Evolutionary conservation across 1,284 basidiomycete species (phyloP), one percentile per base, ranked within the genome.

Genomic region (Takashimella tepidaria): DNA sequence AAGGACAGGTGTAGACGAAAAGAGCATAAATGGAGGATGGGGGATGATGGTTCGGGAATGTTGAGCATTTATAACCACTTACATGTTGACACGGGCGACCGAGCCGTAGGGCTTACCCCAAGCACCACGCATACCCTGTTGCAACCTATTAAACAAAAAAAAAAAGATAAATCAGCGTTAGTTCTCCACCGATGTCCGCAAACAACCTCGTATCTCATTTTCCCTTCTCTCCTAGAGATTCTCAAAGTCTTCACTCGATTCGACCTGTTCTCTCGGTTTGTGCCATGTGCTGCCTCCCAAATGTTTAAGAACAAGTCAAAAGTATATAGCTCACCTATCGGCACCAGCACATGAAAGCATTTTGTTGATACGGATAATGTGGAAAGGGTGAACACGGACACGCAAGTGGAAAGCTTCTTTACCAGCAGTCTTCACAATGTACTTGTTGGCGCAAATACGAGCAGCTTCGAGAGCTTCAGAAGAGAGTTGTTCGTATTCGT

Each of bases 341-440:
- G 95, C 93, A 75, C 95, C 95, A 68, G 95, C 95, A 78, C 95
- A 97, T 59, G 88, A 91, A 83, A 98, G 90, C 90, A 97, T 98
- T 87, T 98, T 98, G 89, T 98, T 97, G 87, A 97, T 98, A 67
- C 95, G 89, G 79, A 98, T 80, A 67, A 98, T 91, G 78, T 98
- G 95, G 91, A 89, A 97, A 58, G 95, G 95, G 81, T 98, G 95
- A 55, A 92, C 92, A 63, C 93, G 89, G 67, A 98, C 92, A 70
- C 95, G 86, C 76, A 98, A 78, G 79, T 98, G 95, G 92, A 98
- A 98, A 20, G 93, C 90, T 73, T 98, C 95, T 82, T 98, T 98
- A 75, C 95, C 95, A 50, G 89, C 86, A 22, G 89, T 92, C 86
- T 98, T 98, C 73, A 92, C 95, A 66, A 98, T 88, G 79, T 98